Evolutionary conservation across 768 basidiomycete species (phyloP).

Genomic region (Phaeolepiota aurea): DNA sequence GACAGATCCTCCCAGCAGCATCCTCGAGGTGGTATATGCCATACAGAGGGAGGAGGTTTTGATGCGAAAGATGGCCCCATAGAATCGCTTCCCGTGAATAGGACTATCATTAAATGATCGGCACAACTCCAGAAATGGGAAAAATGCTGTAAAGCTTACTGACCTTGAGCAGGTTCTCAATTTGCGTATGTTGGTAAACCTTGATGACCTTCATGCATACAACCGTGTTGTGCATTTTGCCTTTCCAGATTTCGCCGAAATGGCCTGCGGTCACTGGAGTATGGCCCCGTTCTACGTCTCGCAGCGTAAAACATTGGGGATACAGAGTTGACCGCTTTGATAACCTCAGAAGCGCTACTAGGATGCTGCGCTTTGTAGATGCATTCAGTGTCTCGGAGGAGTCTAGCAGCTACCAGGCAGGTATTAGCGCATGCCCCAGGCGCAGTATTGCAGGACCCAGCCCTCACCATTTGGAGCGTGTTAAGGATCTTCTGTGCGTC

Average conservation of each 20-base stretch:
- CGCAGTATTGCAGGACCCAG: background rate
- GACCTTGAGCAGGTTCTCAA: slow-evolving; percentile 3
- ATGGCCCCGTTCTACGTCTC: background rate
- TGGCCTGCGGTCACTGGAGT: slow-evolving; percentile 2
- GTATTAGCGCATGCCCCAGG: no score
- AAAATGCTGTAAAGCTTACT: background rate
- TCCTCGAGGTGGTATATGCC: slow-evolving; percentile 13
- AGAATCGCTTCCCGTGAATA: slow-evolving; percentile 10
- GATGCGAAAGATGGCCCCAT: slow-evolving; percentile 23
- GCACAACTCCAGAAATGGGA: background rate
- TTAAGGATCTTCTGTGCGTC: background rate
- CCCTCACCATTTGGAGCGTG: background rate
- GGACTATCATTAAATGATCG: slow-evolving; percentile 3
- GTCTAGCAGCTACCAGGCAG: background rate
- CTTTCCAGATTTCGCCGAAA: slow-evolving; percentile 5
- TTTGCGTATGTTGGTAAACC: background rate
- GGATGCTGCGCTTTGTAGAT: background rate
- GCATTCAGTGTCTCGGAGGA: background rate
- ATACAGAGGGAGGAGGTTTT: slow-evolving; percentile 21
- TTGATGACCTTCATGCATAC: slow-evolving; percentile 4
- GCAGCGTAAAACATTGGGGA: slow-evolving; percentile 4
- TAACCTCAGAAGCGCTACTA: slow-evolving; percentile 1
- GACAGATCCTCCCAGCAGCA: slow-evolving; percentile 10
- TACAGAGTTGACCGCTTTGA: background rate
- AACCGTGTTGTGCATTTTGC: background rate